These are phyloP conservation scores for Thalassiosira exigua DNA, from an alignment of 352 stramenopile species.

Conservation along the genomic window DNA sequence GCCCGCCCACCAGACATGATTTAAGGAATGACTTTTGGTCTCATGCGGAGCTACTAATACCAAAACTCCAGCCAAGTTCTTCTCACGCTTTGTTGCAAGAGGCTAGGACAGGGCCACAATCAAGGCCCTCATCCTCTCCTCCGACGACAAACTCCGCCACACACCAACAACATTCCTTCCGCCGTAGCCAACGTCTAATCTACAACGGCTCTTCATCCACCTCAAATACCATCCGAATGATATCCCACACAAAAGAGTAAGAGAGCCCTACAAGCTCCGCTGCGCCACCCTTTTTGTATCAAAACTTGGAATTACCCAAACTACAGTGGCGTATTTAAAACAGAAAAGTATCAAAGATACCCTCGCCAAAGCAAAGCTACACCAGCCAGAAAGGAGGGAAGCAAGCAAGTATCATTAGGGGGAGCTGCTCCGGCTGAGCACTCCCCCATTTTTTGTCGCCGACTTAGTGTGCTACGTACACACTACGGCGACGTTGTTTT, in stretches of 20 bases:
- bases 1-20: too few relatives aligned
- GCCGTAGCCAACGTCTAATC: too few relatives aligned
- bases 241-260: not conserved
- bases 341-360: not conserved
- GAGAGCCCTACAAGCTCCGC: not conserved
- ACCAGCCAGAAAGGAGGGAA: constrained; percentile 10
- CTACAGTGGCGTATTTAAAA: constrained; percentile 10
- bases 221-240: constrained; percentile 11
- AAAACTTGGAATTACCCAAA: constrained; percentile 2
- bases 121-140: constrained; percentile 1
- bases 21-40: constrained; percentile 14
- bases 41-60: constrained; percentile 4
- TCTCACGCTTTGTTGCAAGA: constrained; percentile 8
- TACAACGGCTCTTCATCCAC: too few relatives aligned
- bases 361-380: constrained; percentile 1
- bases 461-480: too few relatives aligned
- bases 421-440: too few relatives aligned
- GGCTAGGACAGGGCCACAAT: constrained; percentile 7
- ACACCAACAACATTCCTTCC: too few relatives aligned
- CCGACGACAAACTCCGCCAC: too few relatives aligned
- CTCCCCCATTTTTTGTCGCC: too few relatives aligned
- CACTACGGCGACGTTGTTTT: too few relatives aligned
- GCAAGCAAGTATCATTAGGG: constrained; percentile 5
- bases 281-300: not conserved
- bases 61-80: constrained; percentile 15